phyloP scores from a whole-genome alignment of 2,329 filamentous ascomycete genomes.

The Apiospora kogelbergensis region DNA sequence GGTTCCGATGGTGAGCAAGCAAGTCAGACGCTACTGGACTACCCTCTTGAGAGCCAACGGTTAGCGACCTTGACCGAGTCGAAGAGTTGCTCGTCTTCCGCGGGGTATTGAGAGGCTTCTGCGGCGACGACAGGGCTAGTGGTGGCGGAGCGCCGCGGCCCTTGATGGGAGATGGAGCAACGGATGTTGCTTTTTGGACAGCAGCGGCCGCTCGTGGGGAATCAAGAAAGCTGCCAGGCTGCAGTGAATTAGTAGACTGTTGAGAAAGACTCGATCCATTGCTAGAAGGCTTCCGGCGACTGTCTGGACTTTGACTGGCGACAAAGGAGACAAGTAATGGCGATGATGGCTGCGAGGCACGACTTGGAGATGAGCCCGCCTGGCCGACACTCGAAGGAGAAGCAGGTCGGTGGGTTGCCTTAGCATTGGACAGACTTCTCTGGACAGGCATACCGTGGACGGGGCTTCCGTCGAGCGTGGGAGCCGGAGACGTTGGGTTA shows the following conservation, averaged over 20 bases:
- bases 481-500: constrained; percentile 58
- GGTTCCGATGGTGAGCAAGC: constrained; percentile 77
- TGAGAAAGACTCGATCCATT: constrained; percentile 83
- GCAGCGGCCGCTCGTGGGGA: constrained; percentile 61
- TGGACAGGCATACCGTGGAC: constrained; percentile 78
- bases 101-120: constrained; percentile 61
- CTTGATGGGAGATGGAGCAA: constrained; percentile 58
- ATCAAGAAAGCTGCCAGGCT: constrained; percentile 72
- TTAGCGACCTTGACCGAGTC: constrained; percentile 81
- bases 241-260: constrained; percentile 67
- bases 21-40: constrained; percentile 71
- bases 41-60: constrained; percentile 90
- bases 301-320: constrained; percentile 75
- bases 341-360: constrained; percentile 76
- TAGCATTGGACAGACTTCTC: constrained; percentile 79
- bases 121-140: constrained; percentile 55
- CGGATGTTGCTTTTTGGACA: constrained; percentile 59
- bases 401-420: constrained; percentile 71
- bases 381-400: constrained; percentile 75
- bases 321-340: constrained; percentile 97
- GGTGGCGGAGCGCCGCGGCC: constrained; percentile 48
- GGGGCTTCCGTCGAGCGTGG: constrained; percentile 81
- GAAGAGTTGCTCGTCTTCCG: constrained; percentile 61
- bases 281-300: constrained; percentile 85
- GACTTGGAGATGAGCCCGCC: constrained; percentile 81